A percentile compares a stretch with the other conserved stretches of the same genome.
Conservation (phyloP, 306 rosid species). For the Pterocarpus macrocarpus region DNA sequence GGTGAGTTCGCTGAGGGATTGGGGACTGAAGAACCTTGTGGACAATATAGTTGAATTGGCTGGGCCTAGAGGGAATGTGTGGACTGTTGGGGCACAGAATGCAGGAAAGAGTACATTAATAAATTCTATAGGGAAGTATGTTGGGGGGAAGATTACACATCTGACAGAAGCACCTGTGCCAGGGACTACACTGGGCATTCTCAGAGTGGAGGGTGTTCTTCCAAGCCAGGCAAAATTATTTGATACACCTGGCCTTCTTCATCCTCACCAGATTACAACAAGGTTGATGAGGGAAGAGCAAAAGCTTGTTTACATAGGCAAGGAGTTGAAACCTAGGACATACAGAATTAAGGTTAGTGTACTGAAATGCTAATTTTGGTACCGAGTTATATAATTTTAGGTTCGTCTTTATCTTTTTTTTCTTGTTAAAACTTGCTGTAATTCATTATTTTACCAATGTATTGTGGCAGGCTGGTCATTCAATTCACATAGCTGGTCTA, state of each 20-base stretch:
- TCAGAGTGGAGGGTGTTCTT: slow-evolving; percentile 93
- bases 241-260: slow-evolving; percentile 93
- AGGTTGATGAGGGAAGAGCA: slow-evolving; percentile 92
- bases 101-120: slow-evolving; percentile 95
- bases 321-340: slow-evolving; percentile 96
- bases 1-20: slow-evolving; percentile 83
- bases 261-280: slow-evolving; percentile 86
- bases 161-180: slow-evolving; percentile 96
- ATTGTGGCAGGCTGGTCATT: slow-evolving; percentile 77
- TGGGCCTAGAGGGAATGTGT: slow-evolving; percentile 88
- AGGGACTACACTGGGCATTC: slow-evolving; percentile 92
- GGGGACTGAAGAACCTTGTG: slow-evolving; percentile 88
- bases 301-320: slow-evolving; percentile 80
- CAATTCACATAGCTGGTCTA: slow-evolving; percentile 90
- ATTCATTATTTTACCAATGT: slow-evolving; percentile 39
- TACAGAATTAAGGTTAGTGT: slow-evolving; percentile 84
- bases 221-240: slow-evolving; percentile 84
- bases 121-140: slow-evolving; percentile 73
- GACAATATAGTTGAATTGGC: slow-evolving; percentile 72
- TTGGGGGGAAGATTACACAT: slow-evolving; percentile 73
- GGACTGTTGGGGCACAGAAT: slow-evolving; percentile 97
- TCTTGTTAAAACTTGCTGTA: slow-evolving; percentile 10
- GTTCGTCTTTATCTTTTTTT: background rate
- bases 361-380: slow-evolving; percentile 31
- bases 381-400: background rate